phyloP scores from a whole-genome alignment of 2,329 filamentous ascomycete species.

The Xylaria sp. region DNA sequence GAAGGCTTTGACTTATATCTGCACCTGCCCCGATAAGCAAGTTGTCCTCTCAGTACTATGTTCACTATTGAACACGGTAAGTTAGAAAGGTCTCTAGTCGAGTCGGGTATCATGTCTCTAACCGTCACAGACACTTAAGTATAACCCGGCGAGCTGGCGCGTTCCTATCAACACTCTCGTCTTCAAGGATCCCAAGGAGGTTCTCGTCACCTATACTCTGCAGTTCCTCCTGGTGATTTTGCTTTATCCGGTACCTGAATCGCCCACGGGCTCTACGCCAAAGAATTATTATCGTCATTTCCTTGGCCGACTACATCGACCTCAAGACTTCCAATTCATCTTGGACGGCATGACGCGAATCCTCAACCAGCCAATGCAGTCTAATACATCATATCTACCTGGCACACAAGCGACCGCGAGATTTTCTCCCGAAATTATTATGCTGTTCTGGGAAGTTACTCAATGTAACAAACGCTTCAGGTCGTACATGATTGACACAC shows the following conservation, averaged over 20 bases:
- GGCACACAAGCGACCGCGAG: constrained; percentile 82
- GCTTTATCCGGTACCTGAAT: constrained; percentile 88
- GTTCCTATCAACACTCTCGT: constrained; percentile 94
- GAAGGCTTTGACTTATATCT: constrained; percentile 87
- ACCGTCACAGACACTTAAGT: constrained; percentile 81
- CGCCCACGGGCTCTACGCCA: constrained; percentile 69
- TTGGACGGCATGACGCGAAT: constrained; percentile 94
- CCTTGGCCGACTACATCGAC: constrained; percentile 86
- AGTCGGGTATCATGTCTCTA: constrained; percentile 2
- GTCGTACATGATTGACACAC: constrained; percentile 96
- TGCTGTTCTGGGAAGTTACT: constrained; percentile 96
- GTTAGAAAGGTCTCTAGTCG: constrained; percentile 48
- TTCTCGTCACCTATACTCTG: constrained; percentile 89
- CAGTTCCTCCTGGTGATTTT: constrained; percentile 89
- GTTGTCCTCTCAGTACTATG: constrained; percentile 89
- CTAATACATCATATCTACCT: constrained; percentile 87
- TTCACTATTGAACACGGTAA: constrained; percentile 91
- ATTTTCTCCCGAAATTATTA: constrained; percentile 94
- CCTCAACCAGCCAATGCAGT: constrained; percentile 90
- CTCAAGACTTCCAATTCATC: constrained; percentile 97
- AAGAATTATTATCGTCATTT: constrained; percentile 97
- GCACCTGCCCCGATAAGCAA: constrained; percentile 89
- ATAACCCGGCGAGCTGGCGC: constrained; percentile 93
- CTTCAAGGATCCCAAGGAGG: constrained; percentile 90
- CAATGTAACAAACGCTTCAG: constrained; percentile 98